These are phyloP conservation scores for Penicillium lividum DNA, from an alignment of 495 filamentous ascomycete species.

Conservation along the genomic window DNA sequence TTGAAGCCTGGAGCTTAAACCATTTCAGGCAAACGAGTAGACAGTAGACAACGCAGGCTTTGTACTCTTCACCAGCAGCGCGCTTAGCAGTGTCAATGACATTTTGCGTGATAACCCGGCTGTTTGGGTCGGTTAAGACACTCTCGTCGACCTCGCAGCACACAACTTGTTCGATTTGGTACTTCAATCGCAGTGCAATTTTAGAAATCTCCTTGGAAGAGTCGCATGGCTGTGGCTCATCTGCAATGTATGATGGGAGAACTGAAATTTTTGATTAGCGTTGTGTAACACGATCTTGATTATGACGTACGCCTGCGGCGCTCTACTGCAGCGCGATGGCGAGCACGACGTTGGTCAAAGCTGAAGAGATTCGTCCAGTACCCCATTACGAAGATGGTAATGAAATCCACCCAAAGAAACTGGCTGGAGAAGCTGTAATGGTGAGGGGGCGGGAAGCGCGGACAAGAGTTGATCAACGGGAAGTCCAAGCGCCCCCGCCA, in stretches of 20 bases:
- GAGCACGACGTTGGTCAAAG: slow-evolving; percentile 23
- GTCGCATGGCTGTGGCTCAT: slow-evolving; percentile 43
- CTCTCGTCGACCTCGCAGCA: slow-evolving; percentile 80
- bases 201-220: slow-evolving; percentile 77
- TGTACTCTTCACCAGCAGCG: slow-evolving; percentile 75
- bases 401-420: neutral
- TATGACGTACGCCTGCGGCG: slow-evolving; percentile 45
- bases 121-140: slow-evolving; percentile 74
- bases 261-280: slow-evolving; percentile 35
- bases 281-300: slow-evolving; percentile 11
- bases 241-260: slow-evolving; percentile 37
- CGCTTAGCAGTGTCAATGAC: slow-evolving; percentile 77
- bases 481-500: slow-evolving; percentile 13
- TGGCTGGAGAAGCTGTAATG: neutral
- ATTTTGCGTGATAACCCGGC: slow-evolving; percentile 73
- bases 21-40: slow-evolving; percentile 86
- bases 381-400: slow-evolving; percentile 31
- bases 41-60: slow-evolving; percentile 79
- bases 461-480: neutral
- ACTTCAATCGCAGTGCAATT: slow-evolving; percentile 82
- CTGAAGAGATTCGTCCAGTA: slow-evolving; percentile 37
- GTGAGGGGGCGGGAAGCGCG: neutral
- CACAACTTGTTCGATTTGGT: slow-evolving; percentile 85
- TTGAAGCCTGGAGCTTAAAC: slow-evolving; percentile 78
- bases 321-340: slow-evolving; percentile 33